Evolutionary conservation across 2,329 filamentous ascomycete species (phyloP).

Genomic region (Beauveria sp.): DNA sequence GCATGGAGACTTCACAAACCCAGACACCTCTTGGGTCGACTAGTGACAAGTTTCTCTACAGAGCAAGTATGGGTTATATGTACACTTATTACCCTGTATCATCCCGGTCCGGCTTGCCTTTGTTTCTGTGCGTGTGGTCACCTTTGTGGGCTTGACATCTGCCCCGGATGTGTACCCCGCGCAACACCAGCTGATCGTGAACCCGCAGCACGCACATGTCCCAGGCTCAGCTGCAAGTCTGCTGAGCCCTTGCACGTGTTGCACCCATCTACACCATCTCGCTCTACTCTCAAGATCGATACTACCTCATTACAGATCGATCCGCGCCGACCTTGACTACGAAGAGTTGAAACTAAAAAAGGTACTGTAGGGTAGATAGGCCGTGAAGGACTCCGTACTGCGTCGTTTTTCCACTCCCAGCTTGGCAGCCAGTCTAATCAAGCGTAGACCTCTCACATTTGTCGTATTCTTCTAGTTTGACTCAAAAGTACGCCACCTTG

Average conservation of each 20-base stretch:
- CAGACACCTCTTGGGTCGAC: neutral
- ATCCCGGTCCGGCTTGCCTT: too few species aligned
- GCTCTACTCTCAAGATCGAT: neutral
- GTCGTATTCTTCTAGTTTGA: too few species aligned
- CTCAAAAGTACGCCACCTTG: too few species aligned
- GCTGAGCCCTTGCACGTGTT: constrained; percentile 5
- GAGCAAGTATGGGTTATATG: too few species aligned
- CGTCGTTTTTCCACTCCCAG: too few species aligned
- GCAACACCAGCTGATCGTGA: neutral
- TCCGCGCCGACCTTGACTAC: neutral
- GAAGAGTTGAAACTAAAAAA: neutral
- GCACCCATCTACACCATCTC: neutral
- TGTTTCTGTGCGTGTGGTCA: too few species aligned
- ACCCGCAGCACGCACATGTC: neutral
- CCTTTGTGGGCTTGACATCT: too few species aligned
- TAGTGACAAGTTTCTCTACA: too few species aligned
- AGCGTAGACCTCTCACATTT: too few species aligned
- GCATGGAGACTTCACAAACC: neutral
- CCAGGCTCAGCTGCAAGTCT: neutral
- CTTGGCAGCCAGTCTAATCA: too few species aligned
- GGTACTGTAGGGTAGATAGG: neutral
- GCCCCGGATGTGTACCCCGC: too few species aligned
- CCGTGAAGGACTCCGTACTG: neutral
- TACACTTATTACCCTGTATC: too few species aligned
- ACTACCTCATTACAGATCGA: neutral